Conservation (phyloP, 495 filamentous ascomycete species). For the Tuber microsphaerosporum region DNA sequence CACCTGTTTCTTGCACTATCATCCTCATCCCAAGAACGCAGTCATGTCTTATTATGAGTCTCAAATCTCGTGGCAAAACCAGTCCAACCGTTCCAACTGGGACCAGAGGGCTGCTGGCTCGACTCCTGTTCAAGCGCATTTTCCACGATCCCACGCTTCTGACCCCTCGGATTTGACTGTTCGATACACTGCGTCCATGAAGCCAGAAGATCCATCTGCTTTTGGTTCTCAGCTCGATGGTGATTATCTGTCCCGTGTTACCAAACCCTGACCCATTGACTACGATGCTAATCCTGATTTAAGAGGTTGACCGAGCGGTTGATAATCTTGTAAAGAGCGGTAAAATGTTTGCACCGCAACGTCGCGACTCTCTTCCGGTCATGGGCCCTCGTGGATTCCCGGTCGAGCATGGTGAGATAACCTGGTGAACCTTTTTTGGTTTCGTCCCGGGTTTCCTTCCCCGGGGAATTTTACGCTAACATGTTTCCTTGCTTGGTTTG, state of each 20-base stretch:
- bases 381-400: slow-evolving; percentile 59
- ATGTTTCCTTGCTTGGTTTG: slow-evolving; percentile 1
- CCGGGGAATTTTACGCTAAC: slow-evolving; percentile 4
- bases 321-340: slow-evolving; percentile 95
- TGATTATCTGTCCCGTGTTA: slow-evolving; percentile 46
- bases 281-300: slow-evolving; percentile 22
- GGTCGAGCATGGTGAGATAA: slow-evolving; percentile 47
- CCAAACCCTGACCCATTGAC: slow-evolving; percentile 1
- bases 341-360: slow-evolving; percentile 73
- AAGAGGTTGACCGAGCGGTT: slow-evolving; percentile 92
- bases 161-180: slow-evolving; percentile 43
- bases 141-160: slow-evolving; percentile 20
- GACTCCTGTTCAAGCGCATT: slow-evolving; percentile 38
- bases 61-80: slow-evolving; percentile 56
- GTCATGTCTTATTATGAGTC: slow-evolving; percentile 90
- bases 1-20: slow-evolving; percentile 6
- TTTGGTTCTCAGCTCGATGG: slow-evolving; percentile 89
- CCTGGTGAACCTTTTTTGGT: neutral
- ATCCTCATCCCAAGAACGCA: slow-evolving; percentile 21
- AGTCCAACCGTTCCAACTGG: slow-evolving; percentile 76
- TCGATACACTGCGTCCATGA: slow-evolving; percentile 72
- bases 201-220: slow-evolving; percentile 65
- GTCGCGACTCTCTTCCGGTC: slow-evolving; percentile 79
- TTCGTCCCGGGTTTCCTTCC: neutral
- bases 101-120: slow-evolving; percentile 51